A percentile compares a stretch with the other conserved stretches of the same genome.
Conservation (phyloP, 2,329 filamentous ascomycete species). For the Fulvia fulva region DNA sequence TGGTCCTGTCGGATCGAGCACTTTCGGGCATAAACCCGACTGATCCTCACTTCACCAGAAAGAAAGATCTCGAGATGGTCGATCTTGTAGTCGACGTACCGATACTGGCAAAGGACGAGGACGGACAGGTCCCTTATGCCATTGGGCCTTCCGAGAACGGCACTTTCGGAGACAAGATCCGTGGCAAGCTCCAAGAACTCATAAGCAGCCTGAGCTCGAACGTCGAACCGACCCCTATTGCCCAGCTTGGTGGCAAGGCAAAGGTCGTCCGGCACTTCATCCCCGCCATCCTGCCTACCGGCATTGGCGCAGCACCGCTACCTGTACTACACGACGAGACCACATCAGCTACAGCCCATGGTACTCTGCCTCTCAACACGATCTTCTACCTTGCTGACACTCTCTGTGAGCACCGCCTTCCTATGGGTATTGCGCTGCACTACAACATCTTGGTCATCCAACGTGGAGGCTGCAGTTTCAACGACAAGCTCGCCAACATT, state of each 20-base stretch:
- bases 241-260: neutral
- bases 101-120: neutral
- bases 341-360: constrained; percentile 44
- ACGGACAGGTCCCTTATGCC: neutral
- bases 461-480: constrained; percentile 81
- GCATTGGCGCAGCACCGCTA: constrained; percentile 64
- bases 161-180: constrained; percentile 42
- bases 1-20: constrained; percentile 73
- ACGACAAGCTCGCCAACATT: constrained; percentile 78
- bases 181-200: constrained; percentile 45
- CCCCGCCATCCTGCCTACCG: constrained; percentile 53
- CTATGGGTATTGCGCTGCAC: constrained; percentile 47
- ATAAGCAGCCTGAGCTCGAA: constrained; percentile 12
- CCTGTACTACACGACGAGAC: constrained; percentile 41
- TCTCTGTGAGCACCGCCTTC: constrained; percentile 57
- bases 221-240: constrained; percentile 1
- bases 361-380: constrained; percentile 43
- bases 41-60: constrained; percentile 78
- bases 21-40: constrained; percentile 63
- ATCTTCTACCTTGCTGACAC: constrained; percentile 65
- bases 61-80: constrained; percentile 68
- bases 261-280: constrained; percentile 37
- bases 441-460: constrained; percentile 78
- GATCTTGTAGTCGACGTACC: constrained; percentile 64
- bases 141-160: constrained; percentile 22